Percentiles rank a stretch among this genome's conserved stretches.
Evolutionary conservation across 2,329 filamentous ascomycete genomes (phyloP).

Genomic region (Fusarium pininemorale): DNA sequence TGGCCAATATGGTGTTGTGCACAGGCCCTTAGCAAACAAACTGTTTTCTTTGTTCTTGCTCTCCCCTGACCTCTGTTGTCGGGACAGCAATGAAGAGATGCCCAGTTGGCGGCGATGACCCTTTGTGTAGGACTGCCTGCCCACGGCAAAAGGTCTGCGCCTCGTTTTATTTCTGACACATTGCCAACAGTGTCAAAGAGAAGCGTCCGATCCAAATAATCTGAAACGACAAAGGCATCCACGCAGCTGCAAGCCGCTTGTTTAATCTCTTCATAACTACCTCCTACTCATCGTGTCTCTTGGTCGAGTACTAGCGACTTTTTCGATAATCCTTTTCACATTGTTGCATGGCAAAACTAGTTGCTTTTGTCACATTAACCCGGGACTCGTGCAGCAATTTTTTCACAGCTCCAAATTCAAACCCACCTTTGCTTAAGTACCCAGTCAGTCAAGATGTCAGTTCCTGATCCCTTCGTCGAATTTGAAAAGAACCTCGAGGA

Average conservation of each 20-base stretch:
- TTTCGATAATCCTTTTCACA: not conserved
- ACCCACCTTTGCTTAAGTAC: not conserved
- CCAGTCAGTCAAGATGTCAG: not conserved
- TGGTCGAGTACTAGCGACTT: not conserved
- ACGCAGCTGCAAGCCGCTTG: not conserved
- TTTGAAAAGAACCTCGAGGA: not conserved
- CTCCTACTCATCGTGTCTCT: not conserved
- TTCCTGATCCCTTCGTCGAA: not conserved
- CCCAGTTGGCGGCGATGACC: not conserved
- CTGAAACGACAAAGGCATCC: constrained; percentile 22
- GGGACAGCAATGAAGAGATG: not conserved
- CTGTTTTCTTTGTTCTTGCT: constrained; percentile 21
- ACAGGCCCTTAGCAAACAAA: not conserved
- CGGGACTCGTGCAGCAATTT: not conserved
- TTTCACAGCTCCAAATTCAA: not conserved
- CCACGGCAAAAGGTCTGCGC: not conserved
- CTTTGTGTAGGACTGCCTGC: constrained; percentile 9
- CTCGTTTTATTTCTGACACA: constrained; percentile 18
- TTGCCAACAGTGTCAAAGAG: constrained; percentile 8
- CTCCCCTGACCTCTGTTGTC: not conserved
- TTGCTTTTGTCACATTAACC: not conserved
- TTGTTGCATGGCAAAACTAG: not conserved
- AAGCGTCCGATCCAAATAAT: not conserved
- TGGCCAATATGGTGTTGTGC: constrained; percentile 7
- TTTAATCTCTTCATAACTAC: constrained; percentile 10